Conservation (phyloP, 2,329 filamentous ascomycete species). For the Aspergillus glaucus region DNA sequence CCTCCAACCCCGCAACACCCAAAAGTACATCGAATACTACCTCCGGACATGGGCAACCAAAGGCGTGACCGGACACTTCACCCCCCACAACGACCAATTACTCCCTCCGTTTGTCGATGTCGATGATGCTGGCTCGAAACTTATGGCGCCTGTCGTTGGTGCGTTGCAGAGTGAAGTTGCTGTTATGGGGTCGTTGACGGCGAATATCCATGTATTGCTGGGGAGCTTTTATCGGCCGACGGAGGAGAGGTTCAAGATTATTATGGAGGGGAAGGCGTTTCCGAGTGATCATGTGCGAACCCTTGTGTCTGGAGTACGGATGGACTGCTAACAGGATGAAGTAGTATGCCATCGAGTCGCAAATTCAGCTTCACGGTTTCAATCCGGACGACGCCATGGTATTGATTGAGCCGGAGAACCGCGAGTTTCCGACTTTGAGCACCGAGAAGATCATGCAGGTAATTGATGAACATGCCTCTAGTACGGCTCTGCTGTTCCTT, state of each 20-base stretch:
- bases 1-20: slow-evolving; percentile 66
- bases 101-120: slow-evolving; percentile 71
- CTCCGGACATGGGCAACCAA: slow-evolving; percentile 78
- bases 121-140: slow-evolving; percentile 64
- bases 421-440: slow-evolving; percentile 52
- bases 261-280: slow-evolving; percentile 85
- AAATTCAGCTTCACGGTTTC: slow-evolving; percentile 65
- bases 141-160: slow-evolving; percentile 69
- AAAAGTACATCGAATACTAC: slow-evolving; percentile 62
- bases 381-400: slow-evolving; percentile 64
- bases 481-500: slow-evolving; percentile 69
- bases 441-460: slow-evolving; percentile 65
- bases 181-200: slow-evolving; percentile 81
- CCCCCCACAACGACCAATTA: slow-evolving; percentile 58
- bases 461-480: slow-evolving; percentile 68
- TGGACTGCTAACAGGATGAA: slow-evolving; percentile 7
- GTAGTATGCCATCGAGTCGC: slow-evolving; percentile 76
- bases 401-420: slow-evolving; percentile 59
- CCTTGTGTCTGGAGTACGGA: background rate
- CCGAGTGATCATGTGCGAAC: slow-evolving; percentile 69
- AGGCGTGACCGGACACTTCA: slow-evolving; percentile 80
- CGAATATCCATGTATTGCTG: slow-evolving; percentile 75
- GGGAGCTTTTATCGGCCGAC: slow-evolving; percentile 75
- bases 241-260: slow-evolving; percentile 63
- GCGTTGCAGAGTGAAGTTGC: slow-evolving; percentile 68